Evolutionary conservation across 2,329 filamentous ascomycete species (phyloP).

Genomic region (Xylariomycetidae sp.): DNA sequence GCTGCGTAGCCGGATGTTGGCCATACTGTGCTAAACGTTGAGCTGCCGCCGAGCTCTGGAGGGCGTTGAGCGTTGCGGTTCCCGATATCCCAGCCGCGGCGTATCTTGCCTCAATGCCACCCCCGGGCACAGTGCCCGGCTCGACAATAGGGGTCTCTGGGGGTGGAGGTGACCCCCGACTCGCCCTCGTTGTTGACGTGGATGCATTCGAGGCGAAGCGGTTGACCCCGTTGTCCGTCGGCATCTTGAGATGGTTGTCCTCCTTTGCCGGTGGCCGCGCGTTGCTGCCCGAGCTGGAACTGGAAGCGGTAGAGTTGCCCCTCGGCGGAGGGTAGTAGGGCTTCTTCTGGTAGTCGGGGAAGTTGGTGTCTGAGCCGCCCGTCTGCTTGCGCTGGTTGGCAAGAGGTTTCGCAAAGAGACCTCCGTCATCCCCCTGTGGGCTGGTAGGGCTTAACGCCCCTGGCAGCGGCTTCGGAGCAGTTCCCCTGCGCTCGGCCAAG

Average conservation of each 20-base stretch:
- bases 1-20: constrained; percentile 40
- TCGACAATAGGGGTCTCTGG: constrained; percentile 84
- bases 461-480: constrained; percentile 74
- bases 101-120: constrained; percentile 86
- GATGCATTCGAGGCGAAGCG: constrained; percentile 77
- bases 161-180: constrained; percentile 86
- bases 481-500: constrained; percentile 75
- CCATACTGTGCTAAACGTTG: constrained; percentile 77
- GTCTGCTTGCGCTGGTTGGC: constrained; percentile 36
- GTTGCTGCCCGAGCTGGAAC: constrained; percentile 28
- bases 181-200: constrained; percentile 86
- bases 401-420: constrained; percentile 67
- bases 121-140: constrained; percentile 62
- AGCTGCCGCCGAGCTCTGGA: constrained; percentile 76
- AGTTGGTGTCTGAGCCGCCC: constrained; percentile 34
- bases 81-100: constrained; percentile 87
- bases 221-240: constrained; percentile 47
- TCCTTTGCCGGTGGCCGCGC: constrained; percentile 21
- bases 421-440: constrained; percentile 68
- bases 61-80: constrained; percentile 70
- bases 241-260: constrained; percentile 31
- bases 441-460: constrained; percentile 61
- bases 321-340: constrained; percentile 56
- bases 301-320: constrained; percentile 23
- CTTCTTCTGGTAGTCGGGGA: constrained; percentile 48